Percentiles rank a stretch among this genome's conserved stretches.
These are phyloP conservation scores for Candida pini DNA, from an alignment of 805 yeast genomes.

Conservation along the genomic window DNA sequence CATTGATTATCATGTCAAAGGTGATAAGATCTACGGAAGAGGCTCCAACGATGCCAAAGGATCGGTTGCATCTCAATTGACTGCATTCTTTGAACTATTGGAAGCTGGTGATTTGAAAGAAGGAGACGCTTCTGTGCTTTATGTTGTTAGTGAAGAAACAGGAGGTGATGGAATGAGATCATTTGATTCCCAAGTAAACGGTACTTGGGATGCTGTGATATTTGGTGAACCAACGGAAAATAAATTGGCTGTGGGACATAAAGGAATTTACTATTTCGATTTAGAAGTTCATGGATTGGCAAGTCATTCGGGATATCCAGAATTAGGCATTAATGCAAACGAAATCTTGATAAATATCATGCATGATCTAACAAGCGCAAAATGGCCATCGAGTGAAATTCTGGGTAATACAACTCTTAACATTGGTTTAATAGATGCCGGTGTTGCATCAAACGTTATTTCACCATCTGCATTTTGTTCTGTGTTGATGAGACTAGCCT, in stretches of 20 bases:
- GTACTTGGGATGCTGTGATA: constrained; percentile 53
- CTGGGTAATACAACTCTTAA: constrained; percentile 61
- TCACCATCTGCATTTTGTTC: constrained; percentile 53
- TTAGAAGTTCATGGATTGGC: constrained; percentile 49
- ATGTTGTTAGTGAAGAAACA: constrained; percentile 69
- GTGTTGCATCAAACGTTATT: constrained; percentile 62
- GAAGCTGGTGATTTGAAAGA: constrained; percentile 32
- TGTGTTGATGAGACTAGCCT: constrained; percentile 50
- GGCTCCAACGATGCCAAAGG: constrained; percentile 72
- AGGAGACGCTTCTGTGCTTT: constrained; percentile 55
- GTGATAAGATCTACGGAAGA: constrained; percentile 52
- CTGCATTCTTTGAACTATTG: constrained; percentile 45
- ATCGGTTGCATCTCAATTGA: constrained; percentile 58
- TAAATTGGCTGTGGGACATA: constrained; percentile 65
- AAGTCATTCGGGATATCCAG: constrained; percentile 67
- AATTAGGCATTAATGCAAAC: constrained; percentile 59
- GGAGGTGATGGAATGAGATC: constrained; percentile 57
- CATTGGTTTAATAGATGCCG: constrained; percentile 52
- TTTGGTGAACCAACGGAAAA: constrained; percentile 76
- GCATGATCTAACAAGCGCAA: constrained; percentile 35
- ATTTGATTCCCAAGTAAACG: constrained; percentile 36
- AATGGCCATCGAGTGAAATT: constrained; percentile 45
- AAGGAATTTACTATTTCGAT: constrained; percentile 44
- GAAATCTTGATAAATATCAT: constrained; percentile 48
- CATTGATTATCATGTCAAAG: constrained; percentile 43